Base-by-base conservation (phyloP, 495 filamentous ascomycete species). In the Trichoderma orchidacearum region DNA sequence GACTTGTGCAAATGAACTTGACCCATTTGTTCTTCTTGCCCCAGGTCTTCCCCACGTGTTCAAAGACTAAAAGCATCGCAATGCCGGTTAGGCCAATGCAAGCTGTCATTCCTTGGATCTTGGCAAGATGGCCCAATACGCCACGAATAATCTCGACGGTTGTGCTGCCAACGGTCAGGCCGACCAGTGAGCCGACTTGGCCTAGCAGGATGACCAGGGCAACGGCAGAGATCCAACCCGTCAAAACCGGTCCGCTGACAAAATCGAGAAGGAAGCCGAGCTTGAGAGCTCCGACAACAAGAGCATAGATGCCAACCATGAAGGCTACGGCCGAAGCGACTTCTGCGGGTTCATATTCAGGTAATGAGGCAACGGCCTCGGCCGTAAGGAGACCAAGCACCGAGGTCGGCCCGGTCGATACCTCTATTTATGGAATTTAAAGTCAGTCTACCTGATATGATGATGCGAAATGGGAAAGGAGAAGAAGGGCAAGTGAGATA, bases 231-330 rank as follows among this genome's bases (percentile, higher is more conserved):
- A 76, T 71, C 63, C 73, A 76, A 25, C 73, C 73, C 18, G 63
- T 72, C 5, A 76, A 66, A 32, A 76, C 66, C 12, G 73, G 73
- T 15, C 70, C 62, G 6, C 72, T 73, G 53, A 76, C 67, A 52
- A 72, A 76, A 32, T 76, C 70, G 55, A 76, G 71, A 12, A 76
- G 60, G 51, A 74, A 76, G 23, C 73, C 73, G 32, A 76, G 71
- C 7, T 69, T 66, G 12, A 74, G 64, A n/a, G 74, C 59, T 2
- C 75, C 75, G 50, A 77, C 65, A 11, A 67, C 60, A 5, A 77
- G 69, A 17, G 67, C 68, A 55, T 72, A 75, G 41, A 76, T 63
- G 8, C 73, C 72, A 8, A 74, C 67, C 62, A 68, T 69, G 59
- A 74, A 70, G n/a, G 75, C 72, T 27, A 75, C 68, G 15, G 72